Conservation (phyloP, 306 rosid genomes). For the Mucuna pruriens region DNA sequence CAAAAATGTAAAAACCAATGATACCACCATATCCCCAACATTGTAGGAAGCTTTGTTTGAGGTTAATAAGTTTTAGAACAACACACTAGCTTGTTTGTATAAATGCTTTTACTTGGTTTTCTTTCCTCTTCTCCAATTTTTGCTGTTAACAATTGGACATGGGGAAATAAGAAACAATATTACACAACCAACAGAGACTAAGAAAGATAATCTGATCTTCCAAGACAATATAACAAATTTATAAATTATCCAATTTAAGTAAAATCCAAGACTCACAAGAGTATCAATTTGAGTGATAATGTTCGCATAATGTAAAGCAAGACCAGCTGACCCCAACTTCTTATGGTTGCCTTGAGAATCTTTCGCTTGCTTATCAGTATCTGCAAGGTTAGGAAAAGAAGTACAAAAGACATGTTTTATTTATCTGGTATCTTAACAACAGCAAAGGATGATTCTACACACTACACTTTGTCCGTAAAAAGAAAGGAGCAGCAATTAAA, state of each 20-base stretch:
- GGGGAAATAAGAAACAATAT: background rate
- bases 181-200: background rate
- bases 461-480: conserved; percentile 5
- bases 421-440: conserved; percentile 2
- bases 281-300: conserved; percentile 91
- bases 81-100: background rate
- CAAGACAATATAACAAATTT: conserved; percentile 28
- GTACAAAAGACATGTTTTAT: background rate
- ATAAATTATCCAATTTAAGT: conserved; percentile 21
- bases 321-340: conserved; percentile 94
- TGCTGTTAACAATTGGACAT: background rate
- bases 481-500: conserved; percentile 16
- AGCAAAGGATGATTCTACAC: conserved; percentile 17
- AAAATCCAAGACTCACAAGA: conserved; percentile 67
- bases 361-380: conserved; percentile 57
- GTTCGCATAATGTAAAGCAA: conserved; percentile 95
- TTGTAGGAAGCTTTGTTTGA: background rate
- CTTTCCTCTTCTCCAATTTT: conserved; percentile 10
- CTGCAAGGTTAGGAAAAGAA: conserved; percentile 53
- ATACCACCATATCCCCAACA: background rate
- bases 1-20: background rate
- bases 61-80: background rate
- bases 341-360: conserved; percentile 64
- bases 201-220: background rate
- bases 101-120: conserved; percentile 1